Conservation (phyloP, 345 rosid genomes). For the Melaleuca quinquenervia region DNA sequence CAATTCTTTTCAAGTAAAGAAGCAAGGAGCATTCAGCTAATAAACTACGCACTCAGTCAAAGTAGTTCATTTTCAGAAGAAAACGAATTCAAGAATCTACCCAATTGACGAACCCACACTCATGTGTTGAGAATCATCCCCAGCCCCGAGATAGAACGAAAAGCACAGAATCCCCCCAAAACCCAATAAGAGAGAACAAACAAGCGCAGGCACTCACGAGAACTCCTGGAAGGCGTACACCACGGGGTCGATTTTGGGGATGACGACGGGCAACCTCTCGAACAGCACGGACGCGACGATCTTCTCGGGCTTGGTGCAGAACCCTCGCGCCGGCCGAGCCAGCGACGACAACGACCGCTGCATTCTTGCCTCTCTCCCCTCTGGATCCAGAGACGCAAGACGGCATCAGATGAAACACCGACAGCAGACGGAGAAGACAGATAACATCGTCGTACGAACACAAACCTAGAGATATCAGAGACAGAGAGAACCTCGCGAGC, state of each 20-base stretch:
- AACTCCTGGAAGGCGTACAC: slow-evolving; percentile 91
- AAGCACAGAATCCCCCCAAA: background rate
- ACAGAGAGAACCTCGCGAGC: background rate
- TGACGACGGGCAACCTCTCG: slow-evolving; percentile 85
- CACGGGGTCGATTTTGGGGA: slow-evolving; percentile 83
- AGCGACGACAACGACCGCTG: slow-evolving; percentile 25
- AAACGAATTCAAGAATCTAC: background rate
- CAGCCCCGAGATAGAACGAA: background rate
- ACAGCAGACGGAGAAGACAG: background rate
- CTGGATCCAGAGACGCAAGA: background rate
- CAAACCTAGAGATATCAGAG: background rate
- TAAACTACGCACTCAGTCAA: background rate
- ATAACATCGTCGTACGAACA: background rate
- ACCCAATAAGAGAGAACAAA: background rate
- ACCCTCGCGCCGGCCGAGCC: slow-evolving; percentile 26
- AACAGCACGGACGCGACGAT: slow-evolving; percentile 87
- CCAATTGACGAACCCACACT: background rate
- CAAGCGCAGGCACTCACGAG: slow-evolving; percentile 41
- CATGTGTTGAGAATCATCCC: background rate
- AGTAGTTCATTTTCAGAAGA: background rate
- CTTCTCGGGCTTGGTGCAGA: slow-evolving; percentile 58
- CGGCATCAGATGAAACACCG: background rate
- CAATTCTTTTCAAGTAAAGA: background rate
- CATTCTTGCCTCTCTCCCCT: slow-evolving; percentile 19
- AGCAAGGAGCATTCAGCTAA: background rate